These are phyloP conservation scores for Ogataea populi-albae DNA, from an alignment of 805 yeast genomes.

Conservation along the genomic window DNA sequence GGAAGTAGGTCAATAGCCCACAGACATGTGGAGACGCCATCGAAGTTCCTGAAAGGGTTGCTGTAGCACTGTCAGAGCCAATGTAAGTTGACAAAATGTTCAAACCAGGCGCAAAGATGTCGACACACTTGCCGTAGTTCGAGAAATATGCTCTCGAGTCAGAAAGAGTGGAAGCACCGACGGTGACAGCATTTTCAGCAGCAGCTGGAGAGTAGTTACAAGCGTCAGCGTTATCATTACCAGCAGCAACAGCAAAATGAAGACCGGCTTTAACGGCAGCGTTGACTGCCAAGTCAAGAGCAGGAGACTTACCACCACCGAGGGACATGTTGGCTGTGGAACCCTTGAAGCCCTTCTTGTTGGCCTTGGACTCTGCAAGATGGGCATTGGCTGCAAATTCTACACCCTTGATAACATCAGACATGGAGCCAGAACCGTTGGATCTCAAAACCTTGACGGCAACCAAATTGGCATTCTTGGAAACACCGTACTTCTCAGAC, in stretches of 20 bases:
- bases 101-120: slow-evolving; percentile 95
- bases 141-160: slow-evolving; percentile 94
- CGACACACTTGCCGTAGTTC: slow-evolving; percentile 94
- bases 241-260: slow-evolving; percentile 95
- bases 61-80: slow-evolving; percentile 73
- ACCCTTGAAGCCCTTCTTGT: slow-evolving; percentile 70
- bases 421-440: slow-evolving; percentile 79
- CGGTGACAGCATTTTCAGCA: slow-evolving; percentile 81
- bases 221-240: slow-evolving; percentile 91
- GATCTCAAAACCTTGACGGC: slow-evolving; percentile 83
- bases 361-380: slow-evolving; percentile 44
- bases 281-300: slow-evolving; percentile 81
- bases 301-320: slow-evolving; percentile 89
- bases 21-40: slow-evolving; percentile 98
- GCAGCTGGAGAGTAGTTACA: slow-evolving; percentile 91
- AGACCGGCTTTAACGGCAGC: slow-evolving; percentile 88
- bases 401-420: slow-evolving; percentile 81
- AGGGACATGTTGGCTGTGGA: slow-evolving; percentile 91
- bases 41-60: slow-evolving; percentile 90
- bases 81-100: slow-evolving; percentile 81
- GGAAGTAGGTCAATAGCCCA: slow-evolving; percentile 85
- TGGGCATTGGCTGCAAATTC: slow-evolving; percentile 80
- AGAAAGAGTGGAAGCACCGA: slow-evolving; percentile 88
- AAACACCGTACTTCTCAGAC: slow-evolving; percentile 75
- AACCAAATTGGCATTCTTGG: slow-evolving; percentile 73